phyloP scores from a whole-genome alignment of 2,329 filamentous ascomycete genomes.

The Alternaria solani region DNA sequence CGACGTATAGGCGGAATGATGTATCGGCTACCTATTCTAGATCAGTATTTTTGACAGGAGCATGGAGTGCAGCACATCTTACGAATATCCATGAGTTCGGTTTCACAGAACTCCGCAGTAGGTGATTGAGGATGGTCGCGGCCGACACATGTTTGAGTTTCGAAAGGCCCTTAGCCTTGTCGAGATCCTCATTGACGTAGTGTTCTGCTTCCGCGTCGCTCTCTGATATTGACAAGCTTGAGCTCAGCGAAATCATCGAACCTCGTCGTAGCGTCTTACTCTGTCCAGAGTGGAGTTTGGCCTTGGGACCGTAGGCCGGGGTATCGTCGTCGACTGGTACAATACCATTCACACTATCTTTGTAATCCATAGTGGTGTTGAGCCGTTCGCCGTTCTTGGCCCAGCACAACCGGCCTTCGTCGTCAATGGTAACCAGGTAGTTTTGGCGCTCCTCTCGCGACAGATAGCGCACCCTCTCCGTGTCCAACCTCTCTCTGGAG shows the following conservation, averaged over 20 bases:
- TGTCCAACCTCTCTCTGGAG: slow-evolving; percentile 76
- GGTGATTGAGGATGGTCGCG: slow-evolving; percentile 77
- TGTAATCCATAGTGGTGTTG: slow-evolving; percentile 77
- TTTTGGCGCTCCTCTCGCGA: slow-evolving; percentile 81
- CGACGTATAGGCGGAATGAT: slow-evolving; percentile 83
- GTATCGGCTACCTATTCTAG: slow-evolving; percentile 71
- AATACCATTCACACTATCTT: slow-evolving; percentile 76
- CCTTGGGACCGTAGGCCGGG: slow-evolving; percentile 51
- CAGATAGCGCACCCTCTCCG: slow-evolving; percentile 83
- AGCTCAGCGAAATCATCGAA: slow-evolving; percentile 38
- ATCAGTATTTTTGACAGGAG: background rate
- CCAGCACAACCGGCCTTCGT: slow-evolving; percentile 81
- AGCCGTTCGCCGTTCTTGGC: slow-evolving; percentile 82
- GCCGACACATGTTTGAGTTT: slow-evolving; percentile 74
- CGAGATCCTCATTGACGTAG: slow-evolving; percentile 70
- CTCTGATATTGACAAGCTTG: slow-evolving; percentile 53
- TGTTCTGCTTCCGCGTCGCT: slow-evolving; percentile 69
- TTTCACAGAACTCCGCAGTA: slow-evolving; percentile 79
- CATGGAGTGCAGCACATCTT: slow-evolving; percentile 22
- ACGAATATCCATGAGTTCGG: slow-evolving; percentile 95
- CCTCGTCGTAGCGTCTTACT: slow-evolving; percentile 31
- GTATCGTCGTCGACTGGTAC: slow-evolving; percentile 54
- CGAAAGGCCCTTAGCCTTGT: slow-evolving; percentile 66
- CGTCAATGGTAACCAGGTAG: slow-evolving; percentile 81
- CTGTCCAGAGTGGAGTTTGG: slow-evolving; percentile 34